Percentiles rank a stretch among this genome's conserved stretches.
Evolutionary conservation across 768 basidiomycete species (phyloP).

Genomic region (Boletus patriciae): DNA sequence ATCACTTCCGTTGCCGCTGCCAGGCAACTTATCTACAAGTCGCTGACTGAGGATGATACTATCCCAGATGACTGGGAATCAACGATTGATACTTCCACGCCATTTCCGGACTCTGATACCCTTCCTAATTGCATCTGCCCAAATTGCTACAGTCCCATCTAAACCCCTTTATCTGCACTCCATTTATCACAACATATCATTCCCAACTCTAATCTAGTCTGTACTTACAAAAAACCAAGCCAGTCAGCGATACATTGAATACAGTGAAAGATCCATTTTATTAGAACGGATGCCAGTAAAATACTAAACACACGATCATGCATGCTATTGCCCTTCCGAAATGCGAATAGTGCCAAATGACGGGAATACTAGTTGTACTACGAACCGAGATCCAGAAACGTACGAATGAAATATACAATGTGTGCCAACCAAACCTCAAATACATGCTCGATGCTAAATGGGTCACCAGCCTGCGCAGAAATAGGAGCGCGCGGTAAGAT

Average conservation of each 20-base stretch:
- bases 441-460: background rate
- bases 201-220: too few species aligned
- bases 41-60: constrained; percentile 26
- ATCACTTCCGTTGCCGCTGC: constrained; percentile 46
- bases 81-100: constrained; percentile 22
- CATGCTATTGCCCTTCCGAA: constrained; percentile 1
- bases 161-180: constrained; percentile 1
- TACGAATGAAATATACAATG: constrained; percentile 7
- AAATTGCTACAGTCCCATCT: constrained; percentile 45
- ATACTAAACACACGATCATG: constrained; percentile 5
- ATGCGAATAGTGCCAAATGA: constrained; percentile 9
- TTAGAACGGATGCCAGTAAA: constrained; percentile 16
- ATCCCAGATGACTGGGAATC: constrained; percentile 46
- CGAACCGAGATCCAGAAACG: constrained; percentile 1
- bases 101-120: constrained; percentile 19
- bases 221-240: too few species aligned
- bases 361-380: constrained; percentile 19
- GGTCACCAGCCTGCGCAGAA: background rate
- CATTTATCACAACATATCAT: background rate
- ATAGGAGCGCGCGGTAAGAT: background rate
- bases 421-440: constrained; percentile 5
- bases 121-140: constrained; percentile 43
- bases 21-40: constrained; percentile 45
- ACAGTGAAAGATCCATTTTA: background rate
- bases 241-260: background rate